Evolutionary conservation across 2,329 filamentous ascomycete genomes (phyloP).

Genomic region (Colletotrichum navitas): DNA sequence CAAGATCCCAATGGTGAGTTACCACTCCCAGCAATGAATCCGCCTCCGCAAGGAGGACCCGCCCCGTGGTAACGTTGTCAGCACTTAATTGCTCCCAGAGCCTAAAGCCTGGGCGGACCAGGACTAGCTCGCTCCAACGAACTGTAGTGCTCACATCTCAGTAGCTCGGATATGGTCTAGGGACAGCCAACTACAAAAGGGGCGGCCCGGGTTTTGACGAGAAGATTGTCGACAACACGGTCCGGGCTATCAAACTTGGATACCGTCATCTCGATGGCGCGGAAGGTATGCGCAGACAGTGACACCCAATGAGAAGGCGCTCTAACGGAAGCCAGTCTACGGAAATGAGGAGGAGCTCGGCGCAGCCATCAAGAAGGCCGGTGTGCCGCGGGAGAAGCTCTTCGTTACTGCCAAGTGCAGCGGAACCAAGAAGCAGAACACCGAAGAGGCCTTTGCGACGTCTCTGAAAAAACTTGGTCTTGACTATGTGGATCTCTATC

Average conservation of each 20-base stretch:
- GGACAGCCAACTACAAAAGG: slow-evolving; percentile 75
- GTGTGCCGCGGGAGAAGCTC: slow-evolving; percentile 74
- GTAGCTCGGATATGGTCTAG: slow-evolving; percentile 78
- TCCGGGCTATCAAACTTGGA: slow-evolving; percentile 75
- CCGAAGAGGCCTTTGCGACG: slow-evolving; percentile 65
- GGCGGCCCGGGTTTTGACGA: slow-evolving; percentile 66
- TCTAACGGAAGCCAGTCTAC: slow-evolving; percentile 60
- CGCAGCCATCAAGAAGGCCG: slow-evolving; percentile 75
- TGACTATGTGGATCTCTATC: slow-evolving; percentile 80
- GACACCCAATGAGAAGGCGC: background rate
- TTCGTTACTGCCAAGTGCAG: slow-evolving; percentile 75
- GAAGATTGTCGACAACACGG: slow-evolving; percentile 61
- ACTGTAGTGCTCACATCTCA: slow-evolving; percentile 12
- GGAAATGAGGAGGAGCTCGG: slow-evolving; percentile 79
- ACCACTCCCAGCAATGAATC: background rate
- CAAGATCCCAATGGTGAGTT: slow-evolving; percentile 75
- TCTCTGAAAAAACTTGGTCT: slow-evolving; percentile 75
- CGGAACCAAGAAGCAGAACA: slow-evolving; percentile 54
- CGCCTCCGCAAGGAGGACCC: background rate
- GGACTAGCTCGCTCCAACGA: background rate
- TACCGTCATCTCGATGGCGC: slow-evolving; percentile 82
- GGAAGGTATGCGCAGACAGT: slow-evolving; percentile 63
- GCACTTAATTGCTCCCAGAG: background rate
- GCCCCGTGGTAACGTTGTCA: slow-evolving; percentile 10
- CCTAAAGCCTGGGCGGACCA: background rate